Base-by-base conservation (phyloP, 345 rosid genomes). In the Acer saccharum region DNA sequence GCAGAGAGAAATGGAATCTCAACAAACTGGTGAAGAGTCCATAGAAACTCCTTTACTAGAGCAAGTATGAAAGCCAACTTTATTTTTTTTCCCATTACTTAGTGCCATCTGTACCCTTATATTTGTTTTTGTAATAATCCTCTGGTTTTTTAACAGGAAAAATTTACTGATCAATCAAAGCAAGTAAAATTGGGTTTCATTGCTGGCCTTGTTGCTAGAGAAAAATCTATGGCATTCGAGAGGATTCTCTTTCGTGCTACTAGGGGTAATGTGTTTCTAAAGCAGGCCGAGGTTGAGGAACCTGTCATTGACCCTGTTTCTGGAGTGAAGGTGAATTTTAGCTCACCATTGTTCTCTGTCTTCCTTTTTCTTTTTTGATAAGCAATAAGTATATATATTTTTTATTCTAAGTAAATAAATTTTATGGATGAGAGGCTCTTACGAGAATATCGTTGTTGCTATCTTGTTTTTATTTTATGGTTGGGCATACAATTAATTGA, bases 171-270 rank as follows among this genome's bases (percentile, higher is more conserved):
- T 86, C 77, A 83, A 68, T 88, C 95, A 64, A 96, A 96, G 89
- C 97, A 94, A 90, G 88, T 94, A 55, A 94, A 96, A 83, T 83
- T 92, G 84, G 99, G 98, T 72, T 92, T 90, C 83, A 81, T 94
- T 48, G 84, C 91, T 77, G 98, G 99, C 71, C 91, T 96, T 78
- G 99, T 96, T 78, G 94, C 94, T 61, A 91, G 94, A 79, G 98
- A 85, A 18, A 96, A 92, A 82, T 90, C 98, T 62, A 63, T 96
- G 94, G 89, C 93, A 73, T 96, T 91, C 84, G 98, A 96, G 89
- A 92, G 98, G 87, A 96, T 96, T 80, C 80, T 96, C 74, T 94
- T 94, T 82, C 97, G 97, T 80, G 99, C 98, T 78, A 96, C 99
- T 69, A 91, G 99, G 89, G 99, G 97, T 32, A 94, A 94, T 84